Percentiles rank a stretch among this genome's conserved stretches.
These are phyloP conservation scores for Pseudogymnoascus sp. DNA, from an alignment of 2,329 filamentous ascomycete genomes.

Conservation along the genomic window DNA sequence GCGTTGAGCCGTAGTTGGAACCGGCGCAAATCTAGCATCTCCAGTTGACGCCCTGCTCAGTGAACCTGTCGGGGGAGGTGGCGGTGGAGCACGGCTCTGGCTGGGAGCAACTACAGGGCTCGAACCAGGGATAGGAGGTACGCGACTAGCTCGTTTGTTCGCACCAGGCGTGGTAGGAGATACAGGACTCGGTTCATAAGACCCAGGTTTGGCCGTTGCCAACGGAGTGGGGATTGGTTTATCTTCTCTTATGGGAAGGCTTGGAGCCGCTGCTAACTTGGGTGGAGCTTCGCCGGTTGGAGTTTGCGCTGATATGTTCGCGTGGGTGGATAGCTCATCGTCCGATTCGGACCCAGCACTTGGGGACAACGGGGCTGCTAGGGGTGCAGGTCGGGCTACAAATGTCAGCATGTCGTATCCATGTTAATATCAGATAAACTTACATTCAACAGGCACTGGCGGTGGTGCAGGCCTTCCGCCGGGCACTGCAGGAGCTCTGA, in stretches of 20 bases:
- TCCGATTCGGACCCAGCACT: constrained; percentile 80
- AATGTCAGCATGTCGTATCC: constrained; percentile 23
- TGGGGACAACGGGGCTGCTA: constrained; percentile 52
- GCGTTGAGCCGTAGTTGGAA: constrained; percentile 38
- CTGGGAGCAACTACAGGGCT: constrained; percentile 38
- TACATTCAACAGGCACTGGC: constrained; percentile 54
- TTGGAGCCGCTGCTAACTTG: constrained; percentile 33
- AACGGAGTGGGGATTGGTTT: constrained; percentile 37
- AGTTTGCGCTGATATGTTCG: constrained; percentile 38
- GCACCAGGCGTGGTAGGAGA: constrained; percentile 33
- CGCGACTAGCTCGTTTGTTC: constrained; percentile 48
- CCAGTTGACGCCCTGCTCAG: constrained; percentile 53
- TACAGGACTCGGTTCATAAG: constrained; percentile 30
- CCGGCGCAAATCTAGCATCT: constrained; percentile 42
- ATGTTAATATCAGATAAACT: constrained; percentile 30
- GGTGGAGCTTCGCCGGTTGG: constrained; percentile 34
- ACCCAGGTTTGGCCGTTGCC: constrained; percentile 30
- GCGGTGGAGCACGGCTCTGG: constrained; percentile 58
- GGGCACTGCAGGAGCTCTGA: constrained; percentile 26
- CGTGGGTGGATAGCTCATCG: constrained; percentile 65
- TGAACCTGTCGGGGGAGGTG: constrained; percentile 47
- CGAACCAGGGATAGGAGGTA: constrained; percentile 53
- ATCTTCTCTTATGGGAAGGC: constrained; percentile 39
- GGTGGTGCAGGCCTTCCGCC: constrained; percentile 48
- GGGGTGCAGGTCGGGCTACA: constrained; percentile 55